Base-by-base conservation (phyloP, 2,329 filamentous ascomycete genomes). In the Aspergillus vadensis region DNA sequence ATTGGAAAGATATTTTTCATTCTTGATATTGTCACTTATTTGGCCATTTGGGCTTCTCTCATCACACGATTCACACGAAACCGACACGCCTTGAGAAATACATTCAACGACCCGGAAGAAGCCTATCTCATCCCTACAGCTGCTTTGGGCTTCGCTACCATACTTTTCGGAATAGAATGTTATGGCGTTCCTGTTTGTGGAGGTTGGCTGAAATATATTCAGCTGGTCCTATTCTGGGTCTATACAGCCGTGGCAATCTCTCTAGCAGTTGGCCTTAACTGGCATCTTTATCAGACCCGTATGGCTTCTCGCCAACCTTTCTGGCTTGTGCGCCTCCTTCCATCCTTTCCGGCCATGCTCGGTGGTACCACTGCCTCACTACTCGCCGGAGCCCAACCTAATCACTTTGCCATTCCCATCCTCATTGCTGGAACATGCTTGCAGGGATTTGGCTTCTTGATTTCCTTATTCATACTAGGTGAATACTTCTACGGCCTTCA, bases 381-480 rank as follows among this genome's bases (percentile, higher is more conserved):
- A 7, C 21, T 41, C 21, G 23, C 32, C 9, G n/a, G 27, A 4
- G 36, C 32, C 23, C 51, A 52, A 17, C 51, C 51, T 14, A n/a
- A 14, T 9, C 19, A 41, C 32, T 41, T 25, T 21, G 51, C 51
- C 12, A 41, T n/a, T 14, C 51, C 51, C 14, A 54, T 54, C 17
- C 32, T 54, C 14, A 41, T 54, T 14, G 51, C 36, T 12, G 51
- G 51, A 7, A 41, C 36, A 9, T n/a, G 36, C 12, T n/a, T 54
- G 19, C 51, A 54, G 14, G 51, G 51, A 5, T 41, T 54, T 2
- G 51, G 51, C 10, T 54, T 54, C 36, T 25, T 41, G 32, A 54
- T 41, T 21, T 41, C 32, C 6, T 4, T 54, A 6, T 41, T 54
- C 32, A 41, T 54, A 9, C 14, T 41, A 6, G 32, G 19, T 6